Percentiles rank a stretch among this genome's conserved stretches.
Conservation (phyloP, 148 eudicot species). For the Amaranthus palmeri region DNA sequence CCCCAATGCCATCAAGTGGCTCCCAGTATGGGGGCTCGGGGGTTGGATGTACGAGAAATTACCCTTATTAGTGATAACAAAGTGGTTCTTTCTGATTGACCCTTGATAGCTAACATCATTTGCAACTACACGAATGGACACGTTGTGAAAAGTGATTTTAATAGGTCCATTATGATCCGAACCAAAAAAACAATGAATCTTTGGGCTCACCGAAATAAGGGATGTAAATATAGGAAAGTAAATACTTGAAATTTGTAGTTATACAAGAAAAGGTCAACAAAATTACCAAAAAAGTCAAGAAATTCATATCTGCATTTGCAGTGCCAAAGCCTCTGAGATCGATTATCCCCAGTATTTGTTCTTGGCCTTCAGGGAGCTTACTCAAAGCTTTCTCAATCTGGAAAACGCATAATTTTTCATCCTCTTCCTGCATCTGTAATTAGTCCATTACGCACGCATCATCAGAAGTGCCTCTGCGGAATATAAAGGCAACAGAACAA, state of each 20-base stretch:
- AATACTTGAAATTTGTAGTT: neutral
- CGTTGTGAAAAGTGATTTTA: too few species aligned
- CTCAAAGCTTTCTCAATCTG: conserved; percentile 84
- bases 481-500: conserved; percentile 7
- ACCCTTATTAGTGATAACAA: too few species aligned
- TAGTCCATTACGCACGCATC: conserved; percentile 19
- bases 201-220: too few species aligned
- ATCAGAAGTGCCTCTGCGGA: conserved; percentile 11
- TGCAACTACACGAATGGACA: too few species aligned
- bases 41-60: too few species aligned
- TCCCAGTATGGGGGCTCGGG: too few species aligned
- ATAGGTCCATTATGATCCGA: too few species aligned
- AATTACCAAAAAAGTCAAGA: conserved; percentile 81
- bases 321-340: conserved; percentile 81
- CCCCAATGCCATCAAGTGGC: too few species aligned
- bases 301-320: conserved; percentile 73
- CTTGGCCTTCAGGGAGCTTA: conserved; percentile 71
- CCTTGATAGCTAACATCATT: too few species aligned
- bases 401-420: conserved; percentile 80
- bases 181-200: too few species aligned
- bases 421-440: conserved; percentile 58
- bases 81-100: too few species aligned
- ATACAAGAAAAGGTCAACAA: neutral
- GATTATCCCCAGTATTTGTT: conserved; percentile 68
- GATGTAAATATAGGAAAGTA: neutral